phyloP scores from a whole-genome alignment of 805 yeast genomes.

The Isabelozyma gotoi region DNA sequence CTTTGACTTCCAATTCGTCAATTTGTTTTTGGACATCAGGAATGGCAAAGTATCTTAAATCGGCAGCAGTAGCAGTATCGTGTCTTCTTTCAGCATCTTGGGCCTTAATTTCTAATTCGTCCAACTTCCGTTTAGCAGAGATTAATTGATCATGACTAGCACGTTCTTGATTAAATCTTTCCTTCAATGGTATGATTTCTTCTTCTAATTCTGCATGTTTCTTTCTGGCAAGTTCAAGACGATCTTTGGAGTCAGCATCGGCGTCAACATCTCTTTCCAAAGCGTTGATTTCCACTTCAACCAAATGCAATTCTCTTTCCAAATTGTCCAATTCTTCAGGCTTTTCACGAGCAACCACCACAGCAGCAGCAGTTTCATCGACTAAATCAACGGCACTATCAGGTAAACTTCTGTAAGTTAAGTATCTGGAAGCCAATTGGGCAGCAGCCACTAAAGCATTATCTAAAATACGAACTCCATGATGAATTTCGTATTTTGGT shows the following conservation, averaged over 20 bases:
- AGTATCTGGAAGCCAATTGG: conserved; percentile 87
- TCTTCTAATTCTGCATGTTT: conserved; percentile 83
- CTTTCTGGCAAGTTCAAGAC: conserved; percentile 75
- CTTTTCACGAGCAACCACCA: conserved; percentile 96
- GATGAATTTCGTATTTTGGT: conserved; percentile 93
- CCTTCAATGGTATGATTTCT: conserved; percentile 79
- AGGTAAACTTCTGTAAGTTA: conserved; percentile 93
- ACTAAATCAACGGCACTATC: conserved; percentile 96
- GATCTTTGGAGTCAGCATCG: conserved; percentile 77
- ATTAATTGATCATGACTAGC: conserved; percentile 90
- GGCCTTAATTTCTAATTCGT: conserved; percentile 91
- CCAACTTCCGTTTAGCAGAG: conserved; percentile 83
- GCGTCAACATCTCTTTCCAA: conserved; percentile 93
- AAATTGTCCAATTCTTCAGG: conserved; percentile 94
- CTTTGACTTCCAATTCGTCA: conserved; percentile 68
- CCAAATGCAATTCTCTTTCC: conserved; percentile 87
- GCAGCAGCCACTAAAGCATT: conserved; percentile 94
- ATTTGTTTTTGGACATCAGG: conserved; percentile 86
- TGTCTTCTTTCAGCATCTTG: conserved; percentile 95
- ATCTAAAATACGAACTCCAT: conserved; percentile 94
- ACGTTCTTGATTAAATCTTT: conserved; percentile 81
- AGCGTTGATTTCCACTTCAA: conserved; percentile 96
- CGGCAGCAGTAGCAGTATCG: conserved; percentile 93
- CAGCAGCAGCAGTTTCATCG: conserved; percentile 94
- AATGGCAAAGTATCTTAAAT: conserved; percentile 93